These are phyloP conservation scores for Apiospora kogelbergensis DNA, from an alignment of 2,329 filamentous ascomycete genomes.

Conservation along the genomic window DNA sequence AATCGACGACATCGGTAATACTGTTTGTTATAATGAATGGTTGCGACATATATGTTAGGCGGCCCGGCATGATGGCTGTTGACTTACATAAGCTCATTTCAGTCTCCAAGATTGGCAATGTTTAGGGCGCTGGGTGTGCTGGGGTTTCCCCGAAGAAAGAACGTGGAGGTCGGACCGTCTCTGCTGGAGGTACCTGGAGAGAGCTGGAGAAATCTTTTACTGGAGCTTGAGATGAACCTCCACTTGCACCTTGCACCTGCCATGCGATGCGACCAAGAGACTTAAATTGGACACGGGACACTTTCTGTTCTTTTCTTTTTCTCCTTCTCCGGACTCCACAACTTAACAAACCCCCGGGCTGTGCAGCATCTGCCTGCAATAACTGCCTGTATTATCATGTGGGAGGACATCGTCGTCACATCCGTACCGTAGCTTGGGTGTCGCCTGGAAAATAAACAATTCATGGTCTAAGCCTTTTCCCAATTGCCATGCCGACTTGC, in stretches of 20 bases:
- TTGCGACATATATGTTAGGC: neutral
- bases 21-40: neutral
- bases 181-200: neutral
- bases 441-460: neutral
- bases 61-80: neutral
- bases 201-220: neutral
- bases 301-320: neutral
- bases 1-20: neutral
- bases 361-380: neutral
- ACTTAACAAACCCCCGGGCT: neutral
- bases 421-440: no score
- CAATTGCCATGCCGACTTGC: neutral
- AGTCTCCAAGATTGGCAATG: neutral
- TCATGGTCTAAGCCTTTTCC: neutral
- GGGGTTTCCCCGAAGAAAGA: conserved; percentile 1
- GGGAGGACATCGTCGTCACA: neutral
- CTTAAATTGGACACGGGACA: neutral
- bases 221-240: conserved; percentile 1
- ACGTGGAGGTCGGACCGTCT: conserved; percentile 6
- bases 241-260: neutral
- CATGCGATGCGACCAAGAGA: neutral
- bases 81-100: neutral
- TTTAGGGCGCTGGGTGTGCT: neutral
- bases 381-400: neutral
- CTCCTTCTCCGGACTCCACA: neutral